Evolutionary conservation across 805 yeast species (phyloP), one percentile per base, ranked within the genome.

Genomic region (Wickerhamiella siamensis): DNA sequence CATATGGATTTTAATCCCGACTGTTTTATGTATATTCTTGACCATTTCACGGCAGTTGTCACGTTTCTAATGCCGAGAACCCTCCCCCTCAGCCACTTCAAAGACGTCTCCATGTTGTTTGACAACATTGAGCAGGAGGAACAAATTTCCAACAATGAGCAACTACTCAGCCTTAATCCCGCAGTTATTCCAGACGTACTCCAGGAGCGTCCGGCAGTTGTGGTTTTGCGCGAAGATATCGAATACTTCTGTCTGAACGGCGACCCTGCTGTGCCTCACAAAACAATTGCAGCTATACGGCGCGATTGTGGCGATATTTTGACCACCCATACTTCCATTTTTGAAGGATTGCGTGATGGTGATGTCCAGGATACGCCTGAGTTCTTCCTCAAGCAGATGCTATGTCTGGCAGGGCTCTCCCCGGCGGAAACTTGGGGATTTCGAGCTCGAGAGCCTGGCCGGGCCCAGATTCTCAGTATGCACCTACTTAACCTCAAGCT

Each of bases 181-280:
- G 15, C 26, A 8, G 50, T 42, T 12, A 36, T 50, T 8, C 57
- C 79, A 2, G 77, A 74, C 36, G 74, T 86, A 3, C 64, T 87
- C 47, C 76, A 74, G 48, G 76, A 75, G 46, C 81, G 83, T 50
- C 98, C 97, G 0, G 79, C 95, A 1, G 78, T 91, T 35, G 84
- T 91, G 43, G 95, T 88, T 3, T 67, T 91, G 42, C 69, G 96
- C 47, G 98, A 91, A 59, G 98, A 91, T 60, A 69, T 91, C 50
- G 98, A 91, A 57, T 91, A 74, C 61, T 91, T 87, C 60, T 83
- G 93, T 48, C 77, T 91, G 15, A 93, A 95, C 2, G 87, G 83
- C 34, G 36, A 33, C 60, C 44, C 69, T 2, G 79, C 80, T 2
- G 61, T 76, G 31, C 59, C 66, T 38, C 63, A 65, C 18, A 76